Evolutionary conservation across 2,329 filamentous ascomycete species (phyloP).

Genomic region (Fusarium liriodendri): DNA sequence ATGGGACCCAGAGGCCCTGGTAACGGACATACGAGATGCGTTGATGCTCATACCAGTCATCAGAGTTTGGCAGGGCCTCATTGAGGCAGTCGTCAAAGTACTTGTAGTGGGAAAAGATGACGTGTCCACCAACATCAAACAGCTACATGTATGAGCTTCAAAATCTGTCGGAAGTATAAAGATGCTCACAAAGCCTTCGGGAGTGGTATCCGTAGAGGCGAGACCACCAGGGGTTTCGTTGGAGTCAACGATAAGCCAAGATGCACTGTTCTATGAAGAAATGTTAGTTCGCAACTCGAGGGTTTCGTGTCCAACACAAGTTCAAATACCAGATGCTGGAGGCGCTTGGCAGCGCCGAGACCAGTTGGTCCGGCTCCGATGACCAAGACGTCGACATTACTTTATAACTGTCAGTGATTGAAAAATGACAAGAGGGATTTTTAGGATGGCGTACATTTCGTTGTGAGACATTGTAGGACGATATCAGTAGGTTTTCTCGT

Average conservation of each 20-base stretch:
- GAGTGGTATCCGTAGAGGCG: conserved; percentile 93
- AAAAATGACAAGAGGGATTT: background rate
- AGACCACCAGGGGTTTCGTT: conserved; percentile 94
- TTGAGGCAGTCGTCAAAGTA: conserved; percentile 99
- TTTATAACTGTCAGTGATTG: conserved; percentile 48
- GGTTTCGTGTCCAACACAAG: conserved; percentile 14
- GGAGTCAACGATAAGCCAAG: conserved; percentile 95
- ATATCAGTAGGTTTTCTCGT: background rate
- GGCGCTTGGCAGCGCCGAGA: conserved; percentile 95
- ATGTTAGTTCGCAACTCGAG: conserved; percentile 34
- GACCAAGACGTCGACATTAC: conserved; percentile 95
- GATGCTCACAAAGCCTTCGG: conserved; percentile 89
- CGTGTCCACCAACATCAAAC: conserved; percentile 97
- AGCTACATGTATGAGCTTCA: conserved; percentile 66
- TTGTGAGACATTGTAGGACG: background rate
- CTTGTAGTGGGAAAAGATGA: conserved; percentile 99
- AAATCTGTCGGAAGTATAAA: background rate
- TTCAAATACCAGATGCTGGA: conserved; percentile 86
- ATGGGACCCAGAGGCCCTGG: conserved; percentile 96
- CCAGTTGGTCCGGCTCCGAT: conserved; percentile 98
- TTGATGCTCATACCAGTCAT: conserved; percentile 98
- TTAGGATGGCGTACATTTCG: background rate
- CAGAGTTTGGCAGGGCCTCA: conserved; percentile 92
- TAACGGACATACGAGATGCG: conserved; percentile 99
- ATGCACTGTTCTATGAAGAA: conserved; percentile 78